Base-by-base conservation (phyloP, 2,329 filamentous ascomycete species). In the Alternaria atra region DNA sequence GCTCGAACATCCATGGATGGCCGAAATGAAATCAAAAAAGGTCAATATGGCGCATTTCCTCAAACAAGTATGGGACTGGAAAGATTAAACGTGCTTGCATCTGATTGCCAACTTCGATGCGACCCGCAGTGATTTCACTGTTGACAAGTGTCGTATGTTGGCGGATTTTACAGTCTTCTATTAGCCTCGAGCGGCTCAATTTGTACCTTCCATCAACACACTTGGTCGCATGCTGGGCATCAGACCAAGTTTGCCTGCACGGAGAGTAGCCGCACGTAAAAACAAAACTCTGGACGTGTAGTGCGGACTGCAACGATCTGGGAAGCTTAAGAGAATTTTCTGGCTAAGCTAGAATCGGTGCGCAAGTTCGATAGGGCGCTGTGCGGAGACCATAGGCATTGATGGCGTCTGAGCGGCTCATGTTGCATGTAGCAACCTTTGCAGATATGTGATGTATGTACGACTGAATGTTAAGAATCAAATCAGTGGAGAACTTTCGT, bases 1-100 rank as follows among this genome's bases (percentile, higher is more conserved):
- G 94, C 87, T 97, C 66, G 95, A 99, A 77, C 95, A 99, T 81
- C 95, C 95, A 2, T 99, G 95, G 95, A 97, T 99, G 90, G 84
- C 92, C 42, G 95, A 99, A 74, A 98, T 98, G 92, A 91, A 90
- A 73, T 86, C 88, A 55, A 98, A 97, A 84, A 92, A 95, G 70
- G 95, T 99, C 77, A 98, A 98, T 80, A 98, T 99, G 94, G 89
- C 89, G 67, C 91, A 93, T 73, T 99, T 97, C 80, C 86, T 99
- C 60, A 89, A 90, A 63, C 93, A 95, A 72, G 95, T 99, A 43
- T 99, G 95, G 95, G 95, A 94, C 60, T 99, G 95, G 95, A 90
- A 95, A 66, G 89, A 93, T 65, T 89, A 77, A 69, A 52, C 8
- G 13, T 40, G 13, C 39, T 34, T 53, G 53, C 32, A 48, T 29